Conservation (phyloP, 208 protist species). For the Trypanosoma melophagium region DNA sequence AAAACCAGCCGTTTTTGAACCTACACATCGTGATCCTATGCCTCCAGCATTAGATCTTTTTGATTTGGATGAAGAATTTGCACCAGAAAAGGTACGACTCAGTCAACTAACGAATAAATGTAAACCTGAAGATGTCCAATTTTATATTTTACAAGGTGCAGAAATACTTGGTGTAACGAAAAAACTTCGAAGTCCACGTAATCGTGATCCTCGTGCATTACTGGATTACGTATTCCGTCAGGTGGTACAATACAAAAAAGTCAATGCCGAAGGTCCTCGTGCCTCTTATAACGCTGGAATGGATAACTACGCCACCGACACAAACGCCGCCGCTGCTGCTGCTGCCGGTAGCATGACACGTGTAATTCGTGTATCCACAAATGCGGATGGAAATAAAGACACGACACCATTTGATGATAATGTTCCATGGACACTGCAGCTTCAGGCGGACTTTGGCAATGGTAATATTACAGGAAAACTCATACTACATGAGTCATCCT, state of each 20-base stretch:
- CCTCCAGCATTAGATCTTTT: constrained; percentile 95
- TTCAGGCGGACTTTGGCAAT: constrained; percentile 72
- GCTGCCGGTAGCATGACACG: constrained; percentile 65
- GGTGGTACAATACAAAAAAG: constrained; percentile 92
- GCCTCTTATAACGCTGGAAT: constrained; percentile 3
- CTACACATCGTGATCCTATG: constrained; percentile 90
- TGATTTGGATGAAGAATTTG: constrained; percentile 96
- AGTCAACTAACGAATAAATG: constrained; percentile 97
- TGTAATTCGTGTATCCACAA: constrained; percentile 71
- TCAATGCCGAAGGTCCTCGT: constrained; percentile 33
- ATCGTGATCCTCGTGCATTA: constrained; percentile 86
- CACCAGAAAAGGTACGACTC: constrained; percentile 92
- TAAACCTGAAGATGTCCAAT: constrained; percentile 91
- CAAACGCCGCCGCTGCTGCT: constrained; percentile 51
- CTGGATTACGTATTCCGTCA: constrained; percentile 93
- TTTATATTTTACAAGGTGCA: constrained; percentile 92
- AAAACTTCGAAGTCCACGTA: constrained; percentile 86
- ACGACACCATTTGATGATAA: constrained; percentile 86
- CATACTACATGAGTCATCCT: constrained; percentile 58
- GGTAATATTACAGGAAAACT: constrained; percentile 74
- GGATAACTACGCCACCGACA: constrained; percentile 15
- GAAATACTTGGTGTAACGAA: constrained; percentile 94
- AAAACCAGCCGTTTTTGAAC: constrained; percentile 92
- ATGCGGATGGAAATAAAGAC: constrained; percentile 46
- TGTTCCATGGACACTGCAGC: constrained; percentile 63